These are phyloP conservation scores for Penicillium pancosmium DNA, from an alignment of 495 filamentous ascomycete genomes.

Conservation along the genomic window DNA sequence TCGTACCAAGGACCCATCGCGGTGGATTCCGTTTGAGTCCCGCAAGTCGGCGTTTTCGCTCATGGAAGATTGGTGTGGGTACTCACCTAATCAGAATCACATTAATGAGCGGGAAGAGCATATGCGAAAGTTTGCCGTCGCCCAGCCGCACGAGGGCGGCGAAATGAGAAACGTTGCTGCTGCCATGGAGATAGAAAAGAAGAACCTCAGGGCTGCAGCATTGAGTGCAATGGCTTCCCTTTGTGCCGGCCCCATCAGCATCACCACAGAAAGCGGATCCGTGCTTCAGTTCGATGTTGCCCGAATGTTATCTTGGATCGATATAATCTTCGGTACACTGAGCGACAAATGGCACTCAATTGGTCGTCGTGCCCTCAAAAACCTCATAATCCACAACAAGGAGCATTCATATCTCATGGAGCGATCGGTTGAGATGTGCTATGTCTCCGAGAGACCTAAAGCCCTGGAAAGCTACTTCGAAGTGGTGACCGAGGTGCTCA, in stretches of 20 bases:
- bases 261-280: conserved; percentile 80
- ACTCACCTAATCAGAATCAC: conserved; percentile 85
- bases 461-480: conserved; percentile 94
- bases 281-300: conserved; percentile 88
- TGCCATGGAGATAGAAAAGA: conserved; percentile 94
- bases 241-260: conserved; percentile 87
- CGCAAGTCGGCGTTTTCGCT: conserved; percentile 90
- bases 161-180: conserved; percentile 77
- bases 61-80: conserved; percentile 99
- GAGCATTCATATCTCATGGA: conserved; percentile 82
- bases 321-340: conserved; percentile 85
- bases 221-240: conserved; percentile 94
- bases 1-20: conserved; percentile 77
- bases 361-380: conserved; percentile 85
- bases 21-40: conserved; percentile 96
- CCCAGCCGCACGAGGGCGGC: conserved; percentile 63
- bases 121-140: conserved; percentile 79
- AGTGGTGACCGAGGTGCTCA: conserved; percentile 83
- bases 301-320: conserved; percentile 91
- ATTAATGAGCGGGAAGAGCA: conserved; percentile 82
- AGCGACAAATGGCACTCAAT: conserved; percentile 93
- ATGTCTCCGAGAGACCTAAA: conserved; percentile 67
- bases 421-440: conserved; percentile 86
- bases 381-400: conserved; percentile 87
- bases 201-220: conserved; percentile 84